Conservation (phyloP, 2,329 filamentous ascomycete species). For the Venturia effusa region DNA sequence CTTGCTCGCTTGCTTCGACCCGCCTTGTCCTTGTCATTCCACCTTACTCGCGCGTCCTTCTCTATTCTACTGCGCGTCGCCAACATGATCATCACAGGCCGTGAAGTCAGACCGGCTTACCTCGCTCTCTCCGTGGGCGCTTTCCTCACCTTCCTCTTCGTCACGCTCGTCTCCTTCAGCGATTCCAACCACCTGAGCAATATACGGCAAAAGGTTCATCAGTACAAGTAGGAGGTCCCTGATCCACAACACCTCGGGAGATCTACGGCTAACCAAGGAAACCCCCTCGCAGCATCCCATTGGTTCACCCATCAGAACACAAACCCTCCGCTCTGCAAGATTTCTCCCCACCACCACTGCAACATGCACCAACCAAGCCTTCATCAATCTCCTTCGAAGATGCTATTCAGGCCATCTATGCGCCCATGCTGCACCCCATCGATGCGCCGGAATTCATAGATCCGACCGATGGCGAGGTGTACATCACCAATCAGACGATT, state of each 20-base stretch:
- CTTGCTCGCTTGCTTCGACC: background rate
- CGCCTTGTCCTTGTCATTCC: background rate
- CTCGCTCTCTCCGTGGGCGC: background rate
- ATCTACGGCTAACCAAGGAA: background rate
- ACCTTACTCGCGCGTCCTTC: background rate
- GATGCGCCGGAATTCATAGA: conserved; percentile 5
- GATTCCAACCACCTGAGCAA: background rate
- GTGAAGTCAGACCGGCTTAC: conserved; percentile 2
- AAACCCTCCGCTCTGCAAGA: background rate
- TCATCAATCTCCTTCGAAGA: background rate
- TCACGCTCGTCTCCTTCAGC: background rate
- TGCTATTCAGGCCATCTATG: conserved; percentile 9
- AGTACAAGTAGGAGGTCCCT: background rate
- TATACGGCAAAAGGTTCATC: background rate
- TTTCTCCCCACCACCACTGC: background rate
- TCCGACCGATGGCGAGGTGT: conserved; percentile 4
- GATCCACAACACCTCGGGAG: background rate
- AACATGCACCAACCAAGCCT: background rate
- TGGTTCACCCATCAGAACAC: background rate
- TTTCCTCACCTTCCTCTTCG: conserved; percentile 3
- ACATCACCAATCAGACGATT: background rate
- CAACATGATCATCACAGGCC: background rate
- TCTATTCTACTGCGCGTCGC: background rate
- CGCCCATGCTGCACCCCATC: conserved; percentile 5
- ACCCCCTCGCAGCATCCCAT: background rate